phyloP scores from a whole-genome alignment of 2,329 filamentous ascomycete species.

The Trichoderma sp. region DNA sequence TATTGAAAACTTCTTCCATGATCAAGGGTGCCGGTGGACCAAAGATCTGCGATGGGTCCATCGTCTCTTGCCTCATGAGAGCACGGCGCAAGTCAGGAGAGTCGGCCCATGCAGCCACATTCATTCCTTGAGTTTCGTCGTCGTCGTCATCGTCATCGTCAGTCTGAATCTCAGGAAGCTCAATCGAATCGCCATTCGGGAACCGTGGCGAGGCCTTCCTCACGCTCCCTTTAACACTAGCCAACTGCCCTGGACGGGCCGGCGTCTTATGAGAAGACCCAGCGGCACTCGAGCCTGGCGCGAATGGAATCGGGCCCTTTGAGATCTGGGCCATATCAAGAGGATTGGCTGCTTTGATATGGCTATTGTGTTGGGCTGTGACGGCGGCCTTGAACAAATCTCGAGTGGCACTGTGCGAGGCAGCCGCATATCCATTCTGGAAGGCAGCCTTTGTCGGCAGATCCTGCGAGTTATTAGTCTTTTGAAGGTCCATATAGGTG shows the following conservation, averaged over 20 bases:
- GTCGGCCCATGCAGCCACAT: conserved; percentile 81
- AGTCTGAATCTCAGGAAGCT: conserved; percentile 91
- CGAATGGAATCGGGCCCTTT: conserved; percentile 88
- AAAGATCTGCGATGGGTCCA: conserved; percentile 85
- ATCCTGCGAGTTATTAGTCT: conserved; percentile 53
- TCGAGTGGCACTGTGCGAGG: conserved; percentile 54
- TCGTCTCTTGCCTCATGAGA: conserved; percentile 77
- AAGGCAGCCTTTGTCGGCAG: conserved; percentile 61
- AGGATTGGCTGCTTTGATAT: conserved; percentile 65
- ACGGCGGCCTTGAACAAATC: conserved; percentile 67
- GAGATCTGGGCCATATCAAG: conserved; percentile 86
- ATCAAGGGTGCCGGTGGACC: conserved; percentile 84
- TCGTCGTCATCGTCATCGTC: conserved; percentile 94
- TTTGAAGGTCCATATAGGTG: background rate
- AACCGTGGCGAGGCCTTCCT: conserved; percentile 81
- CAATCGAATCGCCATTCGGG: conserved; percentile 85
- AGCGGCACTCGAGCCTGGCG: conserved; percentile 63
- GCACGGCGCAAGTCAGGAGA: conserved; percentile 77
- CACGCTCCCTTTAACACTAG: conserved; percentile 54
- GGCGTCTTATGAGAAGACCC: conserved; percentile 69
- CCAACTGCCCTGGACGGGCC: conserved; percentile 51
- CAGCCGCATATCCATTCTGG: conserved; percentile 61
- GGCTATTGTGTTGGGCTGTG: conserved; percentile 66
- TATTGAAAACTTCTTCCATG: conserved; percentile 95
- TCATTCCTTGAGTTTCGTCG: conserved; percentile 54